Evolutionary conservation across 768 basidiomycete species (phyloP), one percentile per base, ranked within the genome.

Genomic region (Serpula lacrymans): DNA sequence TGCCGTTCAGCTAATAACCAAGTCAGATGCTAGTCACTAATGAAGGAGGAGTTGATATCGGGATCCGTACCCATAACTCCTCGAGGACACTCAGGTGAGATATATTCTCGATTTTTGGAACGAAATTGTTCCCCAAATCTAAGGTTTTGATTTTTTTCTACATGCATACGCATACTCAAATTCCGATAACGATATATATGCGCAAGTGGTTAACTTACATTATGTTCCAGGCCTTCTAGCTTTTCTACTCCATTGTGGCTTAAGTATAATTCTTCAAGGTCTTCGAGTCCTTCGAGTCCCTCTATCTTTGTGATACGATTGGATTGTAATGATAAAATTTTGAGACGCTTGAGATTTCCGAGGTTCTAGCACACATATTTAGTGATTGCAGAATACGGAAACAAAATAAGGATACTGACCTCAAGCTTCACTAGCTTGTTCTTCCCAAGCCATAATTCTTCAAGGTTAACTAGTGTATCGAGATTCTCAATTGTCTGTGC

Each of bases 361-460:
- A 98, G 64, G 48, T 86, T 84, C 88, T 95, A 48, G 35, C 13
- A 37, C 13, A 5, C 24, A 35, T 24, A 2, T 25, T 27, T 11
- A n/a, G 26, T 28, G 38, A 16, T 22, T 28, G 23, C 34, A 25
- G 22, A 12, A 23, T 10, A 23, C 35, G 12, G 7, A 16, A 17
- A 39, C 21, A 22, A 31, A 11, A 16, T 13, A 24, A 22, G 28
- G 12, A n/a, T 9, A 38, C 55, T 29, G 48, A 89, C 90, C 74
- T 94, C 87, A 4, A 99, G 75, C 59, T 79, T 83, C 5, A 82
- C 59, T 43, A 99, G 90, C 68, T 97, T 99, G 60, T 99, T 99
- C 74, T 99, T 99, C 6, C 96, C 96, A 3, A 98, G 65, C 92
- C 95, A 98, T 3, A 99, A 69, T 53, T 97, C 93, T 50, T 93